Percentiles rank a stretch among this genome's conserved stretches.
These are phyloP conservation scores for Diaporthe caulivora DNA, from an alignment of 2,329 filamentous ascomycete genomes.

Conservation along the genomic window DNA sequence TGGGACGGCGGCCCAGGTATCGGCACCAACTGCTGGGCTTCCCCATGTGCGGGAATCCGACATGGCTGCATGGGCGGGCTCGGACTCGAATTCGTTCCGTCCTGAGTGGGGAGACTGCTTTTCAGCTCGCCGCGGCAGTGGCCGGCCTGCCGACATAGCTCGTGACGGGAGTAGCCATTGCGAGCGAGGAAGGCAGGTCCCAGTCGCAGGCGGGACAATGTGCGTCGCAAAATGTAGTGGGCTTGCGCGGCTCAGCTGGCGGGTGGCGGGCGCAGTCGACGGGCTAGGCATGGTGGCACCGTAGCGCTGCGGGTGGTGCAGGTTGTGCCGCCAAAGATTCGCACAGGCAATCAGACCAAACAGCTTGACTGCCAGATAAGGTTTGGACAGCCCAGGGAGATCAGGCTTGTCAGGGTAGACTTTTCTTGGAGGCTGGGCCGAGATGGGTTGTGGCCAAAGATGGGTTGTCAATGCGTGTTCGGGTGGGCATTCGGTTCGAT, in stretches of 20 bases:
- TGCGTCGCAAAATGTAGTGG: conserved; percentile 16
- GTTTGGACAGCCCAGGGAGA: conserved; percentile 4
- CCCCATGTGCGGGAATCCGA: no score
- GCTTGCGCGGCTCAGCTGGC: conserved; percentile 30
- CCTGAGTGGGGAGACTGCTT: neutral
- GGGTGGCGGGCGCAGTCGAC: neutral
- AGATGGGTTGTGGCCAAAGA: neutral
- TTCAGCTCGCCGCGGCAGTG: conserved; percentile 3
- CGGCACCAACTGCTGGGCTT: conserved; percentile 13
- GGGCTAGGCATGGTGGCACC: neutral
- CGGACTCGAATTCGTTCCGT: conserved; percentile 26
- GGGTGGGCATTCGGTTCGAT: conserved; percentile 14
- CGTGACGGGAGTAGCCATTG: neutral
- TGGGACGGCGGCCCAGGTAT: conserved; percentile 6
- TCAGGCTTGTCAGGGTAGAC: neutral
- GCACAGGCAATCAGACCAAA: conserved; percentile 20
- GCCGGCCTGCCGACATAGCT: neutral
- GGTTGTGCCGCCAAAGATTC: neutral
- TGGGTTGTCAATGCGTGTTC: conserved; percentile 11
- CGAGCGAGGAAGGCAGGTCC: no score
- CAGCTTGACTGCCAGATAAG: conserved; percentile 18
- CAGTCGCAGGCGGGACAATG: conserved; percentile 8
- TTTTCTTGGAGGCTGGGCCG: neutral
- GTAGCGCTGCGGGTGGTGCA: neutral
- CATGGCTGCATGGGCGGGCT: neutral